phyloP scores from a whole-genome alignment of 495 filamentous ascomycete species.

The Aspergillus steynii region DNA sequence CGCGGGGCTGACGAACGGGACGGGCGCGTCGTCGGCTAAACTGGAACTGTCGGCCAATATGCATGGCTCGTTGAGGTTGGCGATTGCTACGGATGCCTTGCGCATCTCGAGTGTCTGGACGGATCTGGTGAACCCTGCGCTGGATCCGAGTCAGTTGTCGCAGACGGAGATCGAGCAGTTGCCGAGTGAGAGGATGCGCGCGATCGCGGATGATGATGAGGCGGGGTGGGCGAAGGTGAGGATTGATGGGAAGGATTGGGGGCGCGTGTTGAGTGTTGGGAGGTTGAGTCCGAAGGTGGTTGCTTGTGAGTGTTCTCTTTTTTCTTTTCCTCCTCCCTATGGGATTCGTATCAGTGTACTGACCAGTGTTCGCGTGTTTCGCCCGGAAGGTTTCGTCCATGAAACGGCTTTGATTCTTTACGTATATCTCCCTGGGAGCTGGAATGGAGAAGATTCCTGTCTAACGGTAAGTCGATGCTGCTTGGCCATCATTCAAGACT shows the following conservation, averaged over 20 bases:
- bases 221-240: constrained; percentile 81
- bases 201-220: constrained; percentile 49
- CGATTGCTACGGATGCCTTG: constrained; percentile 74
- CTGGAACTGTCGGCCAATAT: constrained; percentile 85
- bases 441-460: constrained; percentile 71
- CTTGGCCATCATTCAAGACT: neutral
- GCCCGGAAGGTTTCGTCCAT: constrained; percentile 52
- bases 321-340: neutral
- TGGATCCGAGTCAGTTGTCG: constrained; percentile 72
- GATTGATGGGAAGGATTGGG: constrained; percentile 92
- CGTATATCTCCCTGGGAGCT: constrained; percentile 79
- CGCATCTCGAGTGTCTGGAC: constrained; percentile 81
- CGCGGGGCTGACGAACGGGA: neutral
- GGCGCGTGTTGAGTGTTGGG: constrained; percentile 84
- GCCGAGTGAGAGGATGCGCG: constrained; percentile 70
- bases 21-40: constrained; percentile 49
- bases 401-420: constrained; percentile 90
- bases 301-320: constrained; percentile 60
- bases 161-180: constrained; percentile 65
- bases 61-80: constrained; percentile 78
- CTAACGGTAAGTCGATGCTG: constrained; percentile 61
- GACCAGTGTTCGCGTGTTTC: constrained; percentile 14
- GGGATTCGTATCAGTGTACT: no score
- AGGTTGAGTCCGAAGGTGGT: constrained; percentile 85
- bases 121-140: constrained; percentile 76